Conservation (phyloP, 495 filamentous ascomycete genomes). For the Penicillium odoratum region DNA sequence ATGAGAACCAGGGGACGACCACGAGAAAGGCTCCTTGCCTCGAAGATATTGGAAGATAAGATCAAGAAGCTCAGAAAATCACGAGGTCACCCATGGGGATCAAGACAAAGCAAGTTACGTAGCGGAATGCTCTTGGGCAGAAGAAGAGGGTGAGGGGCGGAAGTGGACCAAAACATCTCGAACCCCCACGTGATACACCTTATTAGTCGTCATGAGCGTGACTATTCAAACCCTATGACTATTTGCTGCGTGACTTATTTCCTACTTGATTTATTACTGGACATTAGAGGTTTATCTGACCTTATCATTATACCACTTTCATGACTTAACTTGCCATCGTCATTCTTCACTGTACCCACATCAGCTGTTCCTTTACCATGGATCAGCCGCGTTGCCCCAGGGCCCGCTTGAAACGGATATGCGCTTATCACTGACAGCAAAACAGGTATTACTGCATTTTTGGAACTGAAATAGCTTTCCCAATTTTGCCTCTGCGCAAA, state of each 20-base stretch:
- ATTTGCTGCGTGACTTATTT: not conserved
- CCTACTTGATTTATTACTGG: not conserved
- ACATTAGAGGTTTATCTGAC: not conserved
- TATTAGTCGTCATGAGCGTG: constrained; percentile 14
- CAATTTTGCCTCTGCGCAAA: too few species aligned
- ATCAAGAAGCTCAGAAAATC: not conserved
- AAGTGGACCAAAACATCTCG: constrained; percentile 31
- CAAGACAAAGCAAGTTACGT: constrained; percentile 4
- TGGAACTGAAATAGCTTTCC: too few species aligned
- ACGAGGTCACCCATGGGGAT: not conserved
- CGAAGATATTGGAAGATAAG: not conserved
- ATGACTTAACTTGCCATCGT: not conserved
- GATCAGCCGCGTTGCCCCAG: constrained; percentile 10
- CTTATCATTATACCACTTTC: not conserved
- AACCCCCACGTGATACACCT: constrained; percentile 33
- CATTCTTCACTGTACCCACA: not conserved
- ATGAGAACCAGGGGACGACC: not conserved
- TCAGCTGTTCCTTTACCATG: constrained; percentile 6
- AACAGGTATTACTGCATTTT: too few species aligned
- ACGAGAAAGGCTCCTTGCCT: not conserved
- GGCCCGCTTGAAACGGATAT: constrained; percentile 1
- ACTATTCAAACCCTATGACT: constrained; percentile 10
- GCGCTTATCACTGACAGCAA: too few species aligned
- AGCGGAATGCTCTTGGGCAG: constrained; percentile 17
- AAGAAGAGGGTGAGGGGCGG: constrained; percentile 24